Evolutionary conservation across 179 eudicot species (phyloP).

Genomic region (Drosera spatulata): DNA sequence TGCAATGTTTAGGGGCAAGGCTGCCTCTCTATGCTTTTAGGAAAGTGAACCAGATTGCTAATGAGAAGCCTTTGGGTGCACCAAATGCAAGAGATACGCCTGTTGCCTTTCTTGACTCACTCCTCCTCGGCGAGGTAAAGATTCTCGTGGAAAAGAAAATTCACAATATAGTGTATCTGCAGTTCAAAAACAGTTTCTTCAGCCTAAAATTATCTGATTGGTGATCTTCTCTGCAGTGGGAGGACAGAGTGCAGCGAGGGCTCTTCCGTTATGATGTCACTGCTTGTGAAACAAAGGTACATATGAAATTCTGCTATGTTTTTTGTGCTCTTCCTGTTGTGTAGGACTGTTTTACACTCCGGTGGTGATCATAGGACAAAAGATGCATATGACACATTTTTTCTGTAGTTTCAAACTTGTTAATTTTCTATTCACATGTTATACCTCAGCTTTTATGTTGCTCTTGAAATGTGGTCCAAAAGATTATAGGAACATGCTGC

Average conservation of each 20-base stretch:
- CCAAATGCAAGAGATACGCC: conserved; percentile 48
- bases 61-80: conserved; percentile 25
- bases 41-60: conserved; percentile 28
- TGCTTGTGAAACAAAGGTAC: conserved; percentile 87
- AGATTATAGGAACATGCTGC: too few species aligned
- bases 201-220: not conserved
- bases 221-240: conserved; percentile 57
- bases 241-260: conserved; percentile 83
- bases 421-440: too few species aligned
- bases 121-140: conserved; percentile 88
- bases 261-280: conserved; percentile 97
- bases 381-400: too few species aligned
- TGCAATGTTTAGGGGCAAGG: conserved; percentile 47
- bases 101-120: conserved; percentile 79
- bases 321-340: not conserved
- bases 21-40: conserved; percentile 80
- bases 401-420: too few species aligned
- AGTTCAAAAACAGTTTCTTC: not conserved
- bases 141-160: not conserved
- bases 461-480: too few species aligned
- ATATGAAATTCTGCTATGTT: conserved; percentile 8
- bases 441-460: too few species aligned
- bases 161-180: not conserved
- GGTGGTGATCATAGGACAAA: too few species aligned
- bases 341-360: too few species aligned